Base-by-base conservation (phyloP, 2,329 filamentous ascomycete genomes). In the Huntiella savannae region DNA sequence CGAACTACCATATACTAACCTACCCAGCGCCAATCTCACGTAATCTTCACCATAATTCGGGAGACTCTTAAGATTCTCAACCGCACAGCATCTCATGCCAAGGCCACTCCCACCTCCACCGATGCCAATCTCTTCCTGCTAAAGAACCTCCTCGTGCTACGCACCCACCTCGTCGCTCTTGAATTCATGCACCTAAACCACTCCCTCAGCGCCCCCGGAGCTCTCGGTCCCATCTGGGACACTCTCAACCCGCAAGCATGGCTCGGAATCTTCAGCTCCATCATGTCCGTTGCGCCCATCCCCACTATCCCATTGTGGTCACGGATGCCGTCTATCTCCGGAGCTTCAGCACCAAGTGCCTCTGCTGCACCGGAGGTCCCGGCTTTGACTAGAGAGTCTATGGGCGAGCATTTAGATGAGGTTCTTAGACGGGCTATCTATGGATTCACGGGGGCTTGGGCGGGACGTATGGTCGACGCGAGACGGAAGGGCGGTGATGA, bases 161-260 rank as follows among this genome's bases (percentile, higher is more conserved):
- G 96, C 62, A 92, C 95, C 58, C 84, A 95, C 59, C 82, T 98
- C 44, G 78, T 98, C 19, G 87, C 87, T 7, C 86, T 98, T 51
- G 91, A 98, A 63, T 95, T 98, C 53, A 87, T 74, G 44, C 74
- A 78, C 53, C 69, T 76, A 12, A 66, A 71, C 39, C 59, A 60
- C 4, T 37, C 40, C 13, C 34, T 36, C 12, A 8, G 33, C 5
- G 60, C 61, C 10, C 57, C 62, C 16, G 63, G 65, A 3, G 60
- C 62, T 5, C 78, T 79, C 54, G 63, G 68, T 12, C 73, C 73
- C 51, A 77, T 79, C 36, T 79, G 75, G 74, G 72, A 77, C 44
- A 73, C 72, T 0, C 65, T 79, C 10, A 76, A 65, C 54, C 70
- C 65, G 2, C 66, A 71, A 50, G 72, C 70, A 52, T 68, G 69